Evolutionary conservation across 2,329 filamentous ascomycete species (phyloP).

Genomic region (Stagonosporopsis chrysanthemi): DNA sequence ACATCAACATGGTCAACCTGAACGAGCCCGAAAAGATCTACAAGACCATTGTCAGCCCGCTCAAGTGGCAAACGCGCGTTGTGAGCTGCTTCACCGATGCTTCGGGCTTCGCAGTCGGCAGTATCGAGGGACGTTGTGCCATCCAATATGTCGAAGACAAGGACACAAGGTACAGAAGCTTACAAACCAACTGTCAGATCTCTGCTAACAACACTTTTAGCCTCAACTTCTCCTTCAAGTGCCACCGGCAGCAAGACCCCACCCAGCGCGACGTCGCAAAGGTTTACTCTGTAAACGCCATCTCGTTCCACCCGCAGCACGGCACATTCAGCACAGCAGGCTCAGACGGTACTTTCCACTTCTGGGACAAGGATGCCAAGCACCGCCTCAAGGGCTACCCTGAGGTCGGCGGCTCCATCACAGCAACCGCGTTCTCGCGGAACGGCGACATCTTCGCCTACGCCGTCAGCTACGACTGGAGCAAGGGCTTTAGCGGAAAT

Average conservation of each 20-base stretch:
- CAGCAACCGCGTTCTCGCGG: slow-evolving; percentile 88
- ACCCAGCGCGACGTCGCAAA: slow-evolving; percentile 73
- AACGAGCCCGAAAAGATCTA: slow-evolving; percentile 89
- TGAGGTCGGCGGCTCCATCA: slow-evolving; percentile 76
- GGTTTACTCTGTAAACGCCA: slow-evolving; percentile 95
- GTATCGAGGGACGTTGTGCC: slow-evolving; percentile 94
- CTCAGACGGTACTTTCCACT: slow-evolving; percentile 94
- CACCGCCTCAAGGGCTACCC: slow-evolving; percentile 70
- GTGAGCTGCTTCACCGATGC: slow-evolving; percentile 95
- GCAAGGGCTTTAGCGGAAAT: slow-evolving; percentile 91
- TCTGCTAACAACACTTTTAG: slow-evolving; percentile 31
- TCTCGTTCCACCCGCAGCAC: slow-evolving; percentile 95
- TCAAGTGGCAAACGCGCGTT: slow-evolving; percentile 97
- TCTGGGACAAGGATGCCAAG: slow-evolving; percentile 77
- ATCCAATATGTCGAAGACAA: slow-evolving; percentile 99
- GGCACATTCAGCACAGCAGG: slow-evolving; percentile 99
- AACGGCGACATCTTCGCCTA: slow-evolving; percentile 70
- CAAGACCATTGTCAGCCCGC: slow-evolving; percentile 93
- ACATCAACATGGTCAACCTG: slow-evolving; percentile 94
- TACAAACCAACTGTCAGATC: background rate
- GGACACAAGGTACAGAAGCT: slow-evolving; percentile 66
- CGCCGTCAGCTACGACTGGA: slow-evolving; percentile 96
- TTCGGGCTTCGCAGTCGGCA: slow-evolving; percentile 90
- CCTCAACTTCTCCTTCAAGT: slow-evolving; percentile 99
- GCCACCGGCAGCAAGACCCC: slow-evolving; percentile 82